Conservation (phyloP, 2,329 filamentous ascomycete species). For the Fusarium lyarnte region DNA sequence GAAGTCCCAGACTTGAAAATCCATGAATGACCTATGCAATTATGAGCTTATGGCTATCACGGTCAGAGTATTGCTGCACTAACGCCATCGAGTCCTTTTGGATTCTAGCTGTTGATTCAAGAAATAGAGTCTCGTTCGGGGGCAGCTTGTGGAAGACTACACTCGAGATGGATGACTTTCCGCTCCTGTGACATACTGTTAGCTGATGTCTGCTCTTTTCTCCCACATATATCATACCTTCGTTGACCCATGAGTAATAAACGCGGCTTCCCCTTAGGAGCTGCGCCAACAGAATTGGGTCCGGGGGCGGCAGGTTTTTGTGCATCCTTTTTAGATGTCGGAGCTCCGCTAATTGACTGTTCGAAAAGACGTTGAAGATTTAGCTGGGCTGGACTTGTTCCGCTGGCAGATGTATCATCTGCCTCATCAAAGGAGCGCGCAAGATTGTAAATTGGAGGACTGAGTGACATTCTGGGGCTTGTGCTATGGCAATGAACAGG, state of each 20-base stretch:
- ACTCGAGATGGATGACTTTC: slow-evolving; percentile 97
- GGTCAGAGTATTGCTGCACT: slow-evolving; percentile 50
- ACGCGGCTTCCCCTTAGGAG: slow-evolving; percentile 78
- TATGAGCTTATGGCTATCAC: background rate
- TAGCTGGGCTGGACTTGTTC: slow-evolving; percentile 67
- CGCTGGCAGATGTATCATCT: slow-evolving; percentile 46
- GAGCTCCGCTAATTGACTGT: slow-evolving; percentile 66
- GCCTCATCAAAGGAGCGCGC: slow-evolving; percentile 39
- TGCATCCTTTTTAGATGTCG: slow-evolving; percentile 61
- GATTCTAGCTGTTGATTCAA: slow-evolving; percentile 93
- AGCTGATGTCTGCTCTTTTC: background rate
- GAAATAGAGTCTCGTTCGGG: slow-evolving; percentile 92
- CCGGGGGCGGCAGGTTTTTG: slow-evolving; percentile 56
- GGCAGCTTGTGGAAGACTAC: slow-evolving; percentile 99
- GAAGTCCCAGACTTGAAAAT: slow-evolving; percentile 98
- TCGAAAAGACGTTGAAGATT: slow-evolving; percentile 70
- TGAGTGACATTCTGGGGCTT: slow-evolving; percentile 46
- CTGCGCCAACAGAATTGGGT: slow-evolving; percentile 51
- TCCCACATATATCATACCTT: slow-evolving; percentile 66
- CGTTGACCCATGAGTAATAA: slow-evolving; percentile 94
- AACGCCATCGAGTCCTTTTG: slow-evolving; percentile 96
- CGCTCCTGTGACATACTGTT: slow-evolving; percentile 71
- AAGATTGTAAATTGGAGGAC: slow-evolving; percentile 44
- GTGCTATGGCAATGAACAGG: background rate
- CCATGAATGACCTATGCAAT: slow-evolving; percentile 87